Percentiles rank a stretch among this genome's conserved stretches.
phyloP scores from a whole-genome alignment of 2,329 filamentous ascomycete genomes.

The Rhinocladiella similis region DNA sequence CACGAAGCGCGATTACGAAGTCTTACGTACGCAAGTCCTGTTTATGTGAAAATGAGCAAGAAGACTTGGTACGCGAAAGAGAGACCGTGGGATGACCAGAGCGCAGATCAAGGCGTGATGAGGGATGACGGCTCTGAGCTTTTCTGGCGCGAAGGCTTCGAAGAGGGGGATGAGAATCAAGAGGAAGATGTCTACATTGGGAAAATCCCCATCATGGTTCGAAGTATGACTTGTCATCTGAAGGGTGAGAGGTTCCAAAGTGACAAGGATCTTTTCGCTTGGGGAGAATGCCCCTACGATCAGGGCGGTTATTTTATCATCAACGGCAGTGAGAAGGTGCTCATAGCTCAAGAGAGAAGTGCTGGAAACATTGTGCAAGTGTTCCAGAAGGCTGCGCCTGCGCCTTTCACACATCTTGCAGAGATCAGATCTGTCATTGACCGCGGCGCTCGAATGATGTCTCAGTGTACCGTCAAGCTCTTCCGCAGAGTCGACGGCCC shows the following conservation, averaged over 20 bases:
- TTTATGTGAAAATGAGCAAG: slow-evolving; percentile 86
- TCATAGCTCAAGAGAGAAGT: slow-evolving; percentile 96
- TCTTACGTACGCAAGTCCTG: slow-evolving; percentile 87
- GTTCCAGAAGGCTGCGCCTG: slow-evolving; percentile 95
- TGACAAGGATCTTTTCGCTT: slow-evolving; percentile 82
- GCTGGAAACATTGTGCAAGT: slow-evolving; percentile 99
- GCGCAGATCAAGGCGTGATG: slow-evolving; percentile 50
- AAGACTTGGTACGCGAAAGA: slow-evolving; percentile 82
- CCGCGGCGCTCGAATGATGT: slow-evolving; percentile 92
- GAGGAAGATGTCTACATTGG: slow-evolving; percentile 83
- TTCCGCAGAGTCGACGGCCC: slow-evolving; percentile 79
- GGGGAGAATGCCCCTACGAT: slow-evolving; percentile 97
- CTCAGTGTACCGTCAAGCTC: slow-evolving; percentile 86
- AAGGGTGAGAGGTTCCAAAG: slow-evolving; percentile 39
- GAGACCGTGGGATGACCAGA: slow-evolving; percentile 69
- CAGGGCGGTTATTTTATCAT: slow-evolving; percentile 99
- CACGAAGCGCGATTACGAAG: slow-evolving; percentile 96
- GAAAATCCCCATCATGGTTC: slow-evolving; percentile 96
- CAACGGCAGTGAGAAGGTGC: slow-evolving; percentile 96
- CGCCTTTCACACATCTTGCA: slow-evolving; percentile 86
- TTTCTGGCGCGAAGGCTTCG: slow-evolving; percentile 33
- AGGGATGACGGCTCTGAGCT: slow-evolving; percentile 41
- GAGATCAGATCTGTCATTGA: slow-evolving; percentile 96
- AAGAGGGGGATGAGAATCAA: slow-evolving; percentile 55
- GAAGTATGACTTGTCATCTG: slow-evolving; percentile 92